Evolutionary conservation across 495 filamentous ascomycete species (phyloP).

Genomic region (Bacidia rubella): DNA sequence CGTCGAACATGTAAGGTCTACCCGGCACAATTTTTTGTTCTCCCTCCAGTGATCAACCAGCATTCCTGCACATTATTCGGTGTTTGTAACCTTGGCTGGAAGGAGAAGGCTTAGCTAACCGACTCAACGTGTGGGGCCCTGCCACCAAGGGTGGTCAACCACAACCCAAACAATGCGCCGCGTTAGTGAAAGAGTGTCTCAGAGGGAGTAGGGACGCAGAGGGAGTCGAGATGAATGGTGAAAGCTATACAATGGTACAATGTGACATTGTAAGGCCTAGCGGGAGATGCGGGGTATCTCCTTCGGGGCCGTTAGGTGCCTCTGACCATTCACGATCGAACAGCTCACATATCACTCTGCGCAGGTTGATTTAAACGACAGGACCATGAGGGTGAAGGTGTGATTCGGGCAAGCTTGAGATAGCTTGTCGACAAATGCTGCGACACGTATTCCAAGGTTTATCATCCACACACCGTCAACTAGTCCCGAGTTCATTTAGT

Average conservation of each 20-base stretch:
- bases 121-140: not conserved
- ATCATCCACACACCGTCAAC: slow-evolving; percentile 1
- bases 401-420: slow-evolving; percentile 1
- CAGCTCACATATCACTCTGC: not conserved
- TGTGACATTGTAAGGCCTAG: not conserved
- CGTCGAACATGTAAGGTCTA: no score
- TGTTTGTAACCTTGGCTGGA: not conserved
- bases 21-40: no score
- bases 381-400: not conserved
- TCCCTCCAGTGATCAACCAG: slow-evolving; percentile 1
- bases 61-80: not conserved
- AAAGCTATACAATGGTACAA: slow-evolving; percentile 2
- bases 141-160: not conserved
- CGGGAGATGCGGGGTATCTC: slow-evolving; percentile 2
- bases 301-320: not conserved
- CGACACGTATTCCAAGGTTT: not conserved
- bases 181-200: not conserved
- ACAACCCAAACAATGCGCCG: not conserved
- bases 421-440: slow-evolving; percentile 1
- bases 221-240: not conserved
- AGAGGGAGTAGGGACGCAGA: slow-evolving; percentile 1
- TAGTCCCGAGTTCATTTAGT: not conserved
- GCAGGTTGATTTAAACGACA: not conserved
- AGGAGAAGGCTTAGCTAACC: not conserved
- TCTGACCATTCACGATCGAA: slow-evolving; percentile 1